phyloP scores from a whole-genome alignment of 345 rosid genomes.

The Eucalyptus regnans region DNA sequence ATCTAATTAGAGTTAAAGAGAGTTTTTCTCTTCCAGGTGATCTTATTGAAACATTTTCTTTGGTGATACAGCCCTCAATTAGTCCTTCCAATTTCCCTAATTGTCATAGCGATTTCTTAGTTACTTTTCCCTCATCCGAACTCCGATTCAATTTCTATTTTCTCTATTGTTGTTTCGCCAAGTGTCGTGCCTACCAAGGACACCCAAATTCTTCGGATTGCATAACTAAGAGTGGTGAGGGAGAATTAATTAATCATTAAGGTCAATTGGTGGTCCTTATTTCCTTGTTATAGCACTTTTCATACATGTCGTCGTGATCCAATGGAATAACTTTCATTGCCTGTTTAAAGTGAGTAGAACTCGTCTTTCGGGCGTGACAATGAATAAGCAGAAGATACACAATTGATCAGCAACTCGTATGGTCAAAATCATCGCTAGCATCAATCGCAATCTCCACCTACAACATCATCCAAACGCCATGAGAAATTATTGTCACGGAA shows the following conservation, averaged over 20 bases:
- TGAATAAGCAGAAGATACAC: neutral
- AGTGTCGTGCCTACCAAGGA: neutral
- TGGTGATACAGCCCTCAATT: neutral
- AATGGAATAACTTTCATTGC: neutral
- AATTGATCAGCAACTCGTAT: neutral
- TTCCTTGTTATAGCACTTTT: neutral
- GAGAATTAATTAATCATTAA: too few species aligned
- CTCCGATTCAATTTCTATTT: neutral
- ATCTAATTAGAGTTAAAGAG: neutral
- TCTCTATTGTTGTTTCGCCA: neutral
- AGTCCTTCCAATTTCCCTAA: neutral
- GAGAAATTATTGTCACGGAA: too few species aligned
- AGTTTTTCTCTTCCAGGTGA: neutral
- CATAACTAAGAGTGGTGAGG: neutral
- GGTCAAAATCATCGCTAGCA: neutral
- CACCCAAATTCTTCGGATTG: neutral
- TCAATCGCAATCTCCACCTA: neutral
- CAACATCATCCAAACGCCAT: too few species aligned
- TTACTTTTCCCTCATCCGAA: neutral
- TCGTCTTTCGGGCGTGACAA: fast-evolving
- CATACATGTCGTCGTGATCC: neutral
- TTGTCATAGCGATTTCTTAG: neutral
- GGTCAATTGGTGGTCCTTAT: neutral
- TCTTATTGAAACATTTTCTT: neutral
- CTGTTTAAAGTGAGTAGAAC: neutral